Evolutionary conservation across 2,329 filamentous ascomycete genomes (phyloP), one percentile per base, ranked within the genome.

Genomic region (Apiospora kogelbergensis): DNA sequence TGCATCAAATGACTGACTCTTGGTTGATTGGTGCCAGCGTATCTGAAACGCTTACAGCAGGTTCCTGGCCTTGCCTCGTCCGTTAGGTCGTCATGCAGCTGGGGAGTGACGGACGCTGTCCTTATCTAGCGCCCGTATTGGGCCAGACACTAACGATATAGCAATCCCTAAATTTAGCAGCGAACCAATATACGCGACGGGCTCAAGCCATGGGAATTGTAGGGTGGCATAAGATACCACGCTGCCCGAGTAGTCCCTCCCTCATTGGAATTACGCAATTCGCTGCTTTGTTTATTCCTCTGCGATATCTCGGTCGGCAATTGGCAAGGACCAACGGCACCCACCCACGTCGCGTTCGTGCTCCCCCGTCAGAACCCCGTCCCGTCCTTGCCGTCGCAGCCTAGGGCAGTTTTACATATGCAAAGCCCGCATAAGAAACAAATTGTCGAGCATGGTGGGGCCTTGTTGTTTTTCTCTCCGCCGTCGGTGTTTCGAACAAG

Each of bases 391-490:
- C 30, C 53, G 53, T 33, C 17, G 26, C 30, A n/a, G 53, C 26
- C 30, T 60, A 60, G 53, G 30, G 53, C 53, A 26, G 53, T 60
- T 60, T 60, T 60, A 37, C 53, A 60, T 60, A 37, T 33, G 53
- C 26, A 60, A 37, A n/a, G 53, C 53, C 53, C 53, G 53, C 53
- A 60, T 60, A 60, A 60, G 53, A 60, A 60, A 60, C 53, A 37
- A 42, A 37, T 60, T 37, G 26, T 37, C 53, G 30, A 37, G 30
- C 17, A n/a, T 37, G 53, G 53, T 60, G 30, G 53, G 53, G 53
- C 53, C 53, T 37, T n/a, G 53, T 30, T 17, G 7, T 53, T 13
- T n/a, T 60, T 15, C 40, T 2, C 4, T 15, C 11, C 13, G n/a
- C 40, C 20, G 6, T 57, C 15, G 53, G 53, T n/a, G 53, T 60